Percentiles rank a stretch among this genome's conserved stretches.
Evolutionary conservation across 352 stramenopile genomes (phyloP).

Genomic region (Phytopythium vexans): DNA sequence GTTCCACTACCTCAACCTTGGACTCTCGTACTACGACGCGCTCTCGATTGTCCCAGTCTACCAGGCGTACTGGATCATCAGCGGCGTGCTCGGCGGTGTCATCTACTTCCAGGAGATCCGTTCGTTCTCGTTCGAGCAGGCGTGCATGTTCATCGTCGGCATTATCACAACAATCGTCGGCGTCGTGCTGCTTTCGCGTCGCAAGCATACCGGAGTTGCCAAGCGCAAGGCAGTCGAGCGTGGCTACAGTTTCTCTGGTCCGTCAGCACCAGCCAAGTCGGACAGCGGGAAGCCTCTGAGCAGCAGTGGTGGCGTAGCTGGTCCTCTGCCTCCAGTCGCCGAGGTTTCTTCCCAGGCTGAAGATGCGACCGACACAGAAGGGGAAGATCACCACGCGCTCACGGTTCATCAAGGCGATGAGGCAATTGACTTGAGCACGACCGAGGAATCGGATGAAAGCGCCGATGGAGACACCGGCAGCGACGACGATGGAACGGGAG

Average conservation of each 20-base stretch:
- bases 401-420: conserved; percentile 14
- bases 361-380: conserved; percentile 7
- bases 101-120: conserved; percentile 92
- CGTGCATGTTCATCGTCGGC: conserved; percentile 81
- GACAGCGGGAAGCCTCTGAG: conserved; percentile 11
- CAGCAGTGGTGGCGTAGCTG: too few relatives aligned
- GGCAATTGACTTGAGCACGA: conserved; percentile 11
- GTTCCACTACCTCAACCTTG: conserved; percentile 81
- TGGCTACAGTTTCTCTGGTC: conserved; percentile 64
- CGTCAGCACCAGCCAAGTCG: conserved; percentile 7
- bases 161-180: conserved; percentile 80
- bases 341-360: conserved; percentile 7
- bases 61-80: conserved; percentile 90
- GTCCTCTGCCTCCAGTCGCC: neutral
- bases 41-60: conserved; percentile 84
- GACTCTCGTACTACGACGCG: conserved; percentile 74
- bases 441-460: conserved; percentile 27
- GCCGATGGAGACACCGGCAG: conserved; percentile 20
- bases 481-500: conserved; percentile 33
- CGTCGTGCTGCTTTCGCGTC: conserved; percentile 78
- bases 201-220: conserved; percentile 35
- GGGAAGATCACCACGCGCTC: conserved; percentile 3
- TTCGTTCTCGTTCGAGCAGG: conserved; percentile 67
- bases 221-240: conserved; percentile 61
- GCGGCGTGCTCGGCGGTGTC: conserved; percentile 79